Conservation (phyloP, 1,139 yeast species). For the Saccharomyces pastorianus region DNA sequence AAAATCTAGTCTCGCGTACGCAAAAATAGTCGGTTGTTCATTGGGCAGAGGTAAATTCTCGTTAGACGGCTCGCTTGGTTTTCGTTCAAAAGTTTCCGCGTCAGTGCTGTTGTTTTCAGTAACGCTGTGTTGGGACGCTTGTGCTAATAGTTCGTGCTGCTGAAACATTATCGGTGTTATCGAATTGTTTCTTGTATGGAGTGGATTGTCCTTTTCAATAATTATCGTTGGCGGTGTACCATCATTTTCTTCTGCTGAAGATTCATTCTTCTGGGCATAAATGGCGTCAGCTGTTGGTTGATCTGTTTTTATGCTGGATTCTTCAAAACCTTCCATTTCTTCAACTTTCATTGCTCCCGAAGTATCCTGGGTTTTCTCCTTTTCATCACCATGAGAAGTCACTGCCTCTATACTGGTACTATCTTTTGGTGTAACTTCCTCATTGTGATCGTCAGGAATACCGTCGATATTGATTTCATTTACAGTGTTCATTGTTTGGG, state of each 20-base stretch:
- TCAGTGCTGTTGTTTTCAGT: background rate
- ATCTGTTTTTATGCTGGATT: background rate
- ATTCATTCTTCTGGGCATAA: background rate
- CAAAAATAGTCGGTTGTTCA: conserved; percentile 58
- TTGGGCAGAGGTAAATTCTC: conserved; percentile 13
- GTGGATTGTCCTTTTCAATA: conserved; percentile 8
- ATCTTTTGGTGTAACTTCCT: conserved; percentile 2
- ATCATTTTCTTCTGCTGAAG: conserved; percentile 3
- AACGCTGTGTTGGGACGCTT: background rate
- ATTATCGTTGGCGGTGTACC: conserved; percentile 16
- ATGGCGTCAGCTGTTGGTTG: background rate
- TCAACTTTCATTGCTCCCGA: background rate
- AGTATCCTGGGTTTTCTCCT: background rate
- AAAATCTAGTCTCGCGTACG: conserved; percentile 90
- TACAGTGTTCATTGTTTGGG: background rate
- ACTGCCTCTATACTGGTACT: conserved; percentile 4
- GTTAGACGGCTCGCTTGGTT: background rate
- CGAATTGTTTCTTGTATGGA: conserved; percentile 20
- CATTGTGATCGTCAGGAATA: background rate
- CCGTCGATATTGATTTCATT: background rate
- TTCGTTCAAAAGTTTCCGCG: conserved; percentile 1
- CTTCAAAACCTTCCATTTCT: background rate
- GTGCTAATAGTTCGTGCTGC: conserved; percentile 13
- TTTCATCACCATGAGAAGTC: background rate
- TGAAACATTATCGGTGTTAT: conserved; percentile 27